Evolutionary conservation across 192 early-diverging fungal species (phyloP).

Genomic region (Backusella mclennaniae): DNA sequence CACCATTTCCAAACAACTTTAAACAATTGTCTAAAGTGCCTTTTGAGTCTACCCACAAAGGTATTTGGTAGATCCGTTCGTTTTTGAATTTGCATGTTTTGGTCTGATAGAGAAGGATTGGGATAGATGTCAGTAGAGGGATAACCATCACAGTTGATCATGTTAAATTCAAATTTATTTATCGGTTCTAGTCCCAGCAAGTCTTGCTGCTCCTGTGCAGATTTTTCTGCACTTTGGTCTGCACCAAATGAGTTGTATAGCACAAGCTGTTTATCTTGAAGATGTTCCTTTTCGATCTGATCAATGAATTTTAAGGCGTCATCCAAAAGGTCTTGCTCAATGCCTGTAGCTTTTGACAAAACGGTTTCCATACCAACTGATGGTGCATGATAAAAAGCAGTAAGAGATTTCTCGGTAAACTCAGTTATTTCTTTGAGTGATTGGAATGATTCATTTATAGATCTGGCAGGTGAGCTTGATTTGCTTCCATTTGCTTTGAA

Average conservation of each 20-base stretch:
- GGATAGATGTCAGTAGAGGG: conserved; percentile 25
- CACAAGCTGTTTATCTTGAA: not conserved
- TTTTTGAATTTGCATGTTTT: not conserved
- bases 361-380: conserved; percentile 9
- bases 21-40: conserved; percentile 25
- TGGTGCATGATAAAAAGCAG: conserved; percentile 18
- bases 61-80: not conserved
- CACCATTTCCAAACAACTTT: conserved; percentile 56
- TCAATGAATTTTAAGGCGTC: conserved; percentile 24
- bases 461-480: not conserved
- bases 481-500: conserved; percentile 22
- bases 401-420: conserved; percentile 24
- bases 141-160: not conserved
- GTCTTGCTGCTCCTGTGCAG: not conserved
- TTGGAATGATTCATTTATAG: not conserved
- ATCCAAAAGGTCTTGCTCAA: conserved; percentile 15
- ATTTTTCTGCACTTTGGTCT: not conserved
- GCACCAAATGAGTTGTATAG: not conserved
- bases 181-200: not conserved
- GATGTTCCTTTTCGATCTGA: conserved; percentile 10
- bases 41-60: conserved; percentile 20
- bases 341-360: conserved; percentile 18
- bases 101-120: not conserved
- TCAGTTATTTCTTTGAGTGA: conserved; percentile 5
- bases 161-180: not conserved